Evolutionary conservation across 2,329 filamentous ascomycete species (phyloP), one percentile per base, ranked within the genome.

Genomic region (Fusarium circinatum): DNA sequence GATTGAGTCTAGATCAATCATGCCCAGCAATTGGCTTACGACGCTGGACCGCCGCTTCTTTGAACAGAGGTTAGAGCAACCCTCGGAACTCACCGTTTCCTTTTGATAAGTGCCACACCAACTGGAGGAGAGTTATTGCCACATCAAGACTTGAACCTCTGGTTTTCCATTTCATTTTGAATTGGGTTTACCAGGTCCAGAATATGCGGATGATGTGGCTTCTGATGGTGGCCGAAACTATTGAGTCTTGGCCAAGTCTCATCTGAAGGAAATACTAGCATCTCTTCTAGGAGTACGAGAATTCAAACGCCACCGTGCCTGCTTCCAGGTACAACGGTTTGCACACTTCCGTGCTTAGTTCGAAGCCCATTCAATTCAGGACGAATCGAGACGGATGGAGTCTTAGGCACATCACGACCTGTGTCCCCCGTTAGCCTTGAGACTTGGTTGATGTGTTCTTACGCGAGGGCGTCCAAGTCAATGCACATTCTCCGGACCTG

Each of bases 261-360:
- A 60, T 51, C 56, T 36, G 41, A 49, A 51, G 39, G 60, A 54
- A 51, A 55, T 54, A 62, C 45, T 56, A 69, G 59, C 32, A 66
- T 59, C 62, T 68, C 54, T 56, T 45, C 56, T 44, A 52, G 59
- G 64, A 72, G 62, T 45, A 64, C 30, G 63, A 56, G 56, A 78
- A 78, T 68, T 49, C 44, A 78, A 62, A 78, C 76, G 76, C 76
- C 76, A 78, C 76, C 48, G 58, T 69, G 52, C 56, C 67, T 64
- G 57, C 59, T 73, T 68, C 70, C 61, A 74, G 67, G 68, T 52
- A 62, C 61, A 42, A 56, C 58, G 61, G 62, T 52, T 55, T 62
- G 55, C 32, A 42, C 26, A 49, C 28, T 42, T 38, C 39, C 30
- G 36, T 57, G 32, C 41, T 24, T 49, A 48, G 36, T 44, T 51